Evolutionary conservation across 1,284 basidiomycete genomes (phyloP), one percentile per base, ranked within the genome.

Genomic region (Sanguinoderma infundibulare): DNA sequence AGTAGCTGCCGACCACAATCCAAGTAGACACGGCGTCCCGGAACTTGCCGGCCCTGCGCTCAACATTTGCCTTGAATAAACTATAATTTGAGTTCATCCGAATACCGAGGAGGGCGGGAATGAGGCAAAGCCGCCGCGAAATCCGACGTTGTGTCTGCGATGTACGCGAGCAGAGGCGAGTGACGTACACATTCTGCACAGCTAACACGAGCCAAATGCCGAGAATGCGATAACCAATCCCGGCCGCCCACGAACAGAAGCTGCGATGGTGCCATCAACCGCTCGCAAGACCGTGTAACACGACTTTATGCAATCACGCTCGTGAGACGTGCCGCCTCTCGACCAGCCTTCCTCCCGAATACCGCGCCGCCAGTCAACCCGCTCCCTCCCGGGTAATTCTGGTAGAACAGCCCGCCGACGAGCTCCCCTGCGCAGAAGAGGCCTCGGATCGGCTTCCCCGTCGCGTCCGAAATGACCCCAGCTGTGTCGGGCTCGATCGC

Each of bases 321-420:
- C 10, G 30, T n/a, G 22, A 51, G 49, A n/a, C 24, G 34, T n/a
- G 49, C 49, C 32, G 49, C 49, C 57, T 75, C 75, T 36, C 68
- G 64, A 6, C 87, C 87, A 26, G 87, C 87, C 63, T 81, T 84
- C 42, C 82, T 78, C 12, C 87, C 87, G 72, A 90, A 89, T 2
- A 90, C 87, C 0, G 87, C 85, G 0, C 86, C 87, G 5, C 83
- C 84, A 26, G 84, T 89, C 61, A 90, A 69, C 20, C 89, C 88
- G 68, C 86, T 88, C 14, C 87, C 88, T 20, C 87, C 86, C 0
- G 87, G 88, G 70, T 89, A 89, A 67, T 89, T 89, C 22, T 74
- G 72, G 63, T 83, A 84, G 69, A 85, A 90, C 55, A 90, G 65
- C 6, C 82, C 84, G 1, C 87, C 87, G 0, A 89, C 81, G 78